These are phyloP conservation scores for Fagopyrum esculentum DNA, from an alignment of 148 eudicot species.

Conservation along the genomic window DNA sequence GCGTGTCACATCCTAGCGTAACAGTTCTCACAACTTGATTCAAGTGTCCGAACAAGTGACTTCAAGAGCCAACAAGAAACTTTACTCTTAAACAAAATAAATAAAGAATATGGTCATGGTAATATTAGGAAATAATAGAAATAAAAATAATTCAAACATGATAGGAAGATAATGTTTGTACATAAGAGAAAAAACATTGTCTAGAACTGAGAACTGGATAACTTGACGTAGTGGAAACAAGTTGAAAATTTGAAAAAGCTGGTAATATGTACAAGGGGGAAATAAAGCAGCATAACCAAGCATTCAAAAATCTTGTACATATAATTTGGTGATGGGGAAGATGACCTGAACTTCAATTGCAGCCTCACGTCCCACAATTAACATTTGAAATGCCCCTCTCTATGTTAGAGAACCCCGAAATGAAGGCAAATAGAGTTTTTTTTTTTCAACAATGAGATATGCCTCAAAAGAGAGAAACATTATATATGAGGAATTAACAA, in stretches of 20 bases:
- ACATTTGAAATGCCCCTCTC: constrained; percentile 87
- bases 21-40: too few species aligned
- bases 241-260: neutral
- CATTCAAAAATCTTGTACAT: neutral
- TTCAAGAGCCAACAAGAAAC: too few species aligned
- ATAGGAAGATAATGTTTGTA: too few species aligned
- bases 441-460: constrained; percentile 76
- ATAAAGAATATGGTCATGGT: too few species aligned
- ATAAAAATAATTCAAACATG: neutral
- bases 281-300: neutral
- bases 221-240: neutral
- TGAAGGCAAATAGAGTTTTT: constrained; percentile 73
- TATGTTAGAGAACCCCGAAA: constrained; percentile 82
- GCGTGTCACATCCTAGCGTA: too few species aligned
- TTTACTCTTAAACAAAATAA: too few species aligned
- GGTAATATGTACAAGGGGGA: neutral
- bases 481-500: constrained; percentile 46
- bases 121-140: too few species aligned
- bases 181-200: neutral
- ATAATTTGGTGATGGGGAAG: too few species aligned
- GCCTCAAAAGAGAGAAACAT: constrained; percentile 72
- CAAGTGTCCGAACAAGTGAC: too few species aligned
- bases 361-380: constrained; percentile 96
- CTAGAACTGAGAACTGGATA: neutral
- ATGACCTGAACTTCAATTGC: constrained; percentile 92